Conservation (phyloP, 78 protist species). For the Dictyostelium intermedium region DNA sequence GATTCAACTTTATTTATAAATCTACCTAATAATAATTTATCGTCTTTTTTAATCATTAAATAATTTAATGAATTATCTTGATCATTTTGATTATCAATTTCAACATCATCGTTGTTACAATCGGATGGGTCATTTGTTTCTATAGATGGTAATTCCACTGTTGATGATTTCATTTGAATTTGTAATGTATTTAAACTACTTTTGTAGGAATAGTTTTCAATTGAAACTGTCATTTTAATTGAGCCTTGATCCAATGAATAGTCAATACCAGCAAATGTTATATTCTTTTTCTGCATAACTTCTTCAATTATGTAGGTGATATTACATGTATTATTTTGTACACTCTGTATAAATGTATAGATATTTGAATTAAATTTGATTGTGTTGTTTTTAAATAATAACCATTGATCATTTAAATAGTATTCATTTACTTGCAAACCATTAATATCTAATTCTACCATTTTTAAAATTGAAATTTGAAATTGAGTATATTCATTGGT, state of each 20-base stretch:
- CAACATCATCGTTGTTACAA: not conserved
- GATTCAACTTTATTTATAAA: constrained; percentile 9
- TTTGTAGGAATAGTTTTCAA: not conserved
- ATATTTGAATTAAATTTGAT: not conserved
- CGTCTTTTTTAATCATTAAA: constrained; percentile 14
- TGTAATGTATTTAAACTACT: not conserved
- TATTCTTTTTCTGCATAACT: not conserved
- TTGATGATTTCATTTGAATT: not conserved
- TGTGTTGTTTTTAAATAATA: not conserved
- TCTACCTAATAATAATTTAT: constrained; percentile 16
- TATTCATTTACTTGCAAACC: not conserved
- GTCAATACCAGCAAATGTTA: not conserved
- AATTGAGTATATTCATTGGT: not conserved
- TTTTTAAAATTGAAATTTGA: not conserved
- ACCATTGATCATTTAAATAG: not conserved
- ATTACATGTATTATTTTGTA: not conserved
- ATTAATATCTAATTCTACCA: not conserved
- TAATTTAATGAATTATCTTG: not conserved
- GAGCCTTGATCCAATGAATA: not conserved
- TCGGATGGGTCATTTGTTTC: not conserved
- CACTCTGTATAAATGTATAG: not conserved
- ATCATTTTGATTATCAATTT: not conserved
- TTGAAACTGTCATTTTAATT: not conserved
- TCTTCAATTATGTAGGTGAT: not conserved
- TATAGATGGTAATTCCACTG: not conserved